A percentile compares a stretch with the other conserved stretches of the same genome.
Conservation (phyloP, 345 rosid species). For the Dimocarpus longan region DNA sequence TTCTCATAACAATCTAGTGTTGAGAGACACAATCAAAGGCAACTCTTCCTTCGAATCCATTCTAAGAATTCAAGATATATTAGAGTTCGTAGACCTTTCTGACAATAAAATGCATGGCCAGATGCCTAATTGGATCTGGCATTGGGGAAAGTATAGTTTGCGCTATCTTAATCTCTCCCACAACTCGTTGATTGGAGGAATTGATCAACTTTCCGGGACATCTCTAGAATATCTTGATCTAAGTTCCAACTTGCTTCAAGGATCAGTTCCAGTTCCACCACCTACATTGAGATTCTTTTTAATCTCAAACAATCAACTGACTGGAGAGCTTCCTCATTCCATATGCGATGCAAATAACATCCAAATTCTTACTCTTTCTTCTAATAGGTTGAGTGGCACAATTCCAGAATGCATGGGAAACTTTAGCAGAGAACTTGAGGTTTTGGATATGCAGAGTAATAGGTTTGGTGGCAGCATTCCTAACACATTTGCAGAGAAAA, state of each 20-base stretch:
- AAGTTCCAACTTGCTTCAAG: slow-evolving; percentile 18
- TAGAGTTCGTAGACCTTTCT: slow-evolving; percentile 9
- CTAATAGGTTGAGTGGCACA: slow-evolving; percentile 24
- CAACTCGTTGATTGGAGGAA: slow-evolving; percentile 17
- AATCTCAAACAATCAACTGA: slow-evolving; percentile 4
- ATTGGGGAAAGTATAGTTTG: not conserved
- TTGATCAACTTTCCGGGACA: not conserved
- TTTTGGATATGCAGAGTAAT: slow-evolving; percentile 20
- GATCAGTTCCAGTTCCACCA: slow-evolving; percentile 21
- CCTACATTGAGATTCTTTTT: not conserved
- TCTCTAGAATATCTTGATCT: slow-evolving; percentile 19
- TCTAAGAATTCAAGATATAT: not conserved
- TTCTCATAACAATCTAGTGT: not conserved
- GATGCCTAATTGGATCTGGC: slow-evolving; percentile 24
- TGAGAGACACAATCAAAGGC: not conserved
- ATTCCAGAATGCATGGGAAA: slow-evolving; percentile 26
- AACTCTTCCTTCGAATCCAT: slow-evolving; percentile 17
- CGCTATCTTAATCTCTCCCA: slow-evolving; percentile 10
- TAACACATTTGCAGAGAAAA: not conserved
- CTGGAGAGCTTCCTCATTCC: slow-evolving; percentile 21
- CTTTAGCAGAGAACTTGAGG: not conserved
- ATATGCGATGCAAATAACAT: slow-evolving; percentile 17
- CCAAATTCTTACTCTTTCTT: slow-evolving; percentile 16
- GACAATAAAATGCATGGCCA: slow-evolving; percentile 28
- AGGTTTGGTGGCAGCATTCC: slow-evolving; percentile 20